Conservation (phyloP, 2,329 filamentous ascomycete genomes). For the Aspergillus sp. region DNA sequence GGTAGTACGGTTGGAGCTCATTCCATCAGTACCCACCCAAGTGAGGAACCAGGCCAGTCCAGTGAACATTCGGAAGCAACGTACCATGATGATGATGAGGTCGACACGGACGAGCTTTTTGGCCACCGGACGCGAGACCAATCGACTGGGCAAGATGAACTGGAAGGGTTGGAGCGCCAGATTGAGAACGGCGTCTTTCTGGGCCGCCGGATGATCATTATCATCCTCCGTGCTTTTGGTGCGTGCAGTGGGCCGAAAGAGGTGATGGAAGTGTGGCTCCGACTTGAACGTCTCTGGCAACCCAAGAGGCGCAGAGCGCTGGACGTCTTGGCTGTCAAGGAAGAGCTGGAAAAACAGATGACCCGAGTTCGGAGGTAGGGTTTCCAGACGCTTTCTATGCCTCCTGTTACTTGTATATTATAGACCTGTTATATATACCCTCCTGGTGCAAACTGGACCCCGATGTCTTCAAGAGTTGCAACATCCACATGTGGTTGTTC, state of each 20-base stretch:
- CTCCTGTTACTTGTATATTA: constrained; percentile 28
- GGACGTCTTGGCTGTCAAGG: constrained; percentile 37
- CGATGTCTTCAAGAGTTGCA: constrained; percentile 3
- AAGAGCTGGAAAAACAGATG: constrained; percentile 38
- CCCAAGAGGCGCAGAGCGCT: constrained; percentile 32
- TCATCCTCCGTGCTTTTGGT: constrained; percentile 40
- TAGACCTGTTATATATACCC: constrained; percentile 23
- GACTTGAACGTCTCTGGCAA: constrained; percentile 42
- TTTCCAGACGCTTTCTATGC: background rate
- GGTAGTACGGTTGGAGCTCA: constrained; percentile 7
- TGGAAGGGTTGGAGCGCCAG: constrained; percentile 26
- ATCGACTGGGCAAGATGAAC: constrained; percentile 6
- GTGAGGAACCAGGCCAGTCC: constrained; percentile 10
- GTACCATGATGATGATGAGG: constrained; percentile 6
- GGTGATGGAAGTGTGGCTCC: constrained; percentile 38
- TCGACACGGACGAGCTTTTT: constrained; percentile 17
- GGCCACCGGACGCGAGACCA: constrained; percentile 4
- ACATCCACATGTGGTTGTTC: background rate
- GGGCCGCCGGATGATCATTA: constrained; percentile 39
- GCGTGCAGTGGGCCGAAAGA: constrained; percentile 35
- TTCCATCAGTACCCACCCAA: background rate
- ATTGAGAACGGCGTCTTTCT: constrained; percentile 42
- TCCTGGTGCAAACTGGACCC: constrained; percentile 9
- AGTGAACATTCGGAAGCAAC: constrained; percentile 1
- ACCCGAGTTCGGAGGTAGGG: constrained; percentile 15